A percentile compares a stretch with the other conserved stretches of the same genome.
phyloP scores from a whole-genome alignment of 257 asterid species.

The Linderniella brevidens region DNA sequence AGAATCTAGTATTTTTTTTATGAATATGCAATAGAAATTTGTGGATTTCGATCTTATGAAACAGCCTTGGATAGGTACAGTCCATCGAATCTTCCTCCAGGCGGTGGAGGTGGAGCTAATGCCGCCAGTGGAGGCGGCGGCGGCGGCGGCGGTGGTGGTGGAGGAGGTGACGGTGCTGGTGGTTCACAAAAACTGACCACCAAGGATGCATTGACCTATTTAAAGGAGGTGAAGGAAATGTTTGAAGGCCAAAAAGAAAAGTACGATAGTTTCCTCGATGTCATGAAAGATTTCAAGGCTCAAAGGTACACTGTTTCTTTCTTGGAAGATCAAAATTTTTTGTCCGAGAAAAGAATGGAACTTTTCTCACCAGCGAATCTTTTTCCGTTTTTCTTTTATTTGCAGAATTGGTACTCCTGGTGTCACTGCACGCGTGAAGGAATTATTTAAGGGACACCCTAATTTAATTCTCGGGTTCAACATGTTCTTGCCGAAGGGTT shows the following conservation, averaged over 20 bases:
- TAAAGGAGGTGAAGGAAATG: constrained; percentile 54
- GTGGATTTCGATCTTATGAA: constrained; percentile 5
- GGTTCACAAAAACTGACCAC: constrained; percentile 39
- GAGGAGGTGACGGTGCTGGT: constrained; percentile 20
- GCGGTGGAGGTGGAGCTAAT: not conserved
- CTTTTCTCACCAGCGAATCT: not conserved
- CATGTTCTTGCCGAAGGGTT: constrained; percentile 67
- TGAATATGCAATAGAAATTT: too few relatives aligned
- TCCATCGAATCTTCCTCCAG: constrained; percentile 14
- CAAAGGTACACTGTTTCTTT: constrained; percentile 25
- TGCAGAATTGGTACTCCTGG: constrained; percentile 47
- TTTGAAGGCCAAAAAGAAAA: constrained; percentile 49
- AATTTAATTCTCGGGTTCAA: constrained; percentile 55
- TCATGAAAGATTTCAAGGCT: constrained; percentile 57
- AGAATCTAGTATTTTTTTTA: too few relatives aligned
- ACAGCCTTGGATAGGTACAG: constrained; percentile 15
- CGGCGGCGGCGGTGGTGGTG: constrained; percentile 11
- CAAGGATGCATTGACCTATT: constrained; percentile 37
- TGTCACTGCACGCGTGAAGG: constrained; percentile 49
- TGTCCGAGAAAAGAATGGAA: not conserved
- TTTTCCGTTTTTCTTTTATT: constrained; percentile 7
- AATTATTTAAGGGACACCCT: constrained; percentile 53
- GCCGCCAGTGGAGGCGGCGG: not conserved
- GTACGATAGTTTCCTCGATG: constrained; percentile 50
- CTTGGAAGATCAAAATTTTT: not conserved